Conservation (phyloP, 768 basidiomycete genomes). For the Lactarius trivialis region DNA sequence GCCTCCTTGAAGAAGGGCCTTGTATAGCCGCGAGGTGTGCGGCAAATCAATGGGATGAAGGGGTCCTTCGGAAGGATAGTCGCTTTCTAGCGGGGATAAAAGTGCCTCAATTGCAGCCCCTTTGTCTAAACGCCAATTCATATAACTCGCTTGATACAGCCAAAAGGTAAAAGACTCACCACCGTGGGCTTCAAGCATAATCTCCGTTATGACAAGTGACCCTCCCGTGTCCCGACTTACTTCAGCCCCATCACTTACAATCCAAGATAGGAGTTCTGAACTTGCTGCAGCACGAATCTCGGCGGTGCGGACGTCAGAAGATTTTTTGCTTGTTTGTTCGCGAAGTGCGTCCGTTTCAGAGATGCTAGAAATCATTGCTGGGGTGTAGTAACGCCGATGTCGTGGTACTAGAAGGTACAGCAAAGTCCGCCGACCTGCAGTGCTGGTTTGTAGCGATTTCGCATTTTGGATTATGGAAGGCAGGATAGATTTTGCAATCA, state of each 20-base stretch:
- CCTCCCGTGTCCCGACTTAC: constrained; percentile 72
- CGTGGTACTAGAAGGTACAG: constrained; percentile 81
- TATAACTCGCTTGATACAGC: background rate
- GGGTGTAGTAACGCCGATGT: constrained; percentile 81
- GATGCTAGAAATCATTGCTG: constrained; percentile 63
- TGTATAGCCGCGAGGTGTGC: constrained; percentile 79
- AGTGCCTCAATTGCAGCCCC: constrained; percentile 53
- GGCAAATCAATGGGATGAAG: constrained; percentile 76
- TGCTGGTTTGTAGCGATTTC: constrained; percentile 47
- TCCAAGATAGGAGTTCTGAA: constrained; percentile 63
- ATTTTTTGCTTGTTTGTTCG: constrained; percentile 81
- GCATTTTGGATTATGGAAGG: constrained; percentile 57
- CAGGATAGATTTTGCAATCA: constrained; percentile 73
- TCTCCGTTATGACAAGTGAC: constrained; percentile 68
- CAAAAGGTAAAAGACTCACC: constrained; percentile 44
- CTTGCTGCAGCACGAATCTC: constrained; percentile 75
- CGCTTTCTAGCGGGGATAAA: constrained; percentile 45
- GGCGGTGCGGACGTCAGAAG: constrained; percentile 47
- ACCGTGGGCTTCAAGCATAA: constrained; percentile 81
- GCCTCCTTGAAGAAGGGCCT: constrained; percentile 84
- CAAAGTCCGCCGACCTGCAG: constrained; percentile 76
- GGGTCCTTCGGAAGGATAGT: constrained; percentile 51
- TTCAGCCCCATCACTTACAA: constrained; percentile 53
- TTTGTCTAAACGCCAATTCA: constrained; percentile 51
- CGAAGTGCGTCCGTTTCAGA: constrained; percentile 67